Percentiles rank a stretch among this genome's conserved stretches.
phyloP scores from a whole-genome alignment of 306 rosid species.

The Vicia faba region DNA sequence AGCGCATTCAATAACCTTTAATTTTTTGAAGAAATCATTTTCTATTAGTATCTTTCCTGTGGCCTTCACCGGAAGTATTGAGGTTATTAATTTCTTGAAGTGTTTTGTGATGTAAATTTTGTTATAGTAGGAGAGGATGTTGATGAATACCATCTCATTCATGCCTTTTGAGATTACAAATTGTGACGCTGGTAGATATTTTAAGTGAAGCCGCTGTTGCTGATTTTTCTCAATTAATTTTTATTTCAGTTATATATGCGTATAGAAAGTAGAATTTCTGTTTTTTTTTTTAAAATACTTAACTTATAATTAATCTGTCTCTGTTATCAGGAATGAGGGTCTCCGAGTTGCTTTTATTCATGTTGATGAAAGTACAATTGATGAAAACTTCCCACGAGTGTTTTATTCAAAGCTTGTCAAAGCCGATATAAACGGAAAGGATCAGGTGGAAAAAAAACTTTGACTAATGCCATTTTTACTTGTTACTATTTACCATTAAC shows the following conservation, averaged over 20 bases:
- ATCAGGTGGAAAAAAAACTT: conserved; percentile 68
- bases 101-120: conserved; percentile 8
- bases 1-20: neutral
- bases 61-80: conserved; percentile 20
- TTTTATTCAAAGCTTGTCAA: conserved; percentile 95
- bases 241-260: conserved; percentile 6
- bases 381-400: conserved; percentile 52
- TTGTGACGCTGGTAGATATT: conserved; percentile 7
- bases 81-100: neutral
- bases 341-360: conserved; percentile 99
- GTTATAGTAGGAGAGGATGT: conserved; percentile 27
- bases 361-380: conserved; percentile 63
- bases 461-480: conserved; percentile 15
- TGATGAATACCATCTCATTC: conserved; percentile 2
- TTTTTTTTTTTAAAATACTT: neutral
- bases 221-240: neutral
- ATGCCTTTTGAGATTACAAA: neutral
- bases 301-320: conserved; percentile 8
- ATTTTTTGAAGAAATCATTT: neutral
- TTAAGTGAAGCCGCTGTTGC: conserved; percentile 1
- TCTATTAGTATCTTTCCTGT: neutral
- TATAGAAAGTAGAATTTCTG: neutral
- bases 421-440: conserved; percentile 91
- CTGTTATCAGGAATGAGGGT: conserved; percentile 77
- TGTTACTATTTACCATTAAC: neutral